Evolutionary conservation across 176 grass and related monocot species (phyloP), one percentile per base, ranked within the genome.

Genomic region (Bromus sterilis): DNA sequence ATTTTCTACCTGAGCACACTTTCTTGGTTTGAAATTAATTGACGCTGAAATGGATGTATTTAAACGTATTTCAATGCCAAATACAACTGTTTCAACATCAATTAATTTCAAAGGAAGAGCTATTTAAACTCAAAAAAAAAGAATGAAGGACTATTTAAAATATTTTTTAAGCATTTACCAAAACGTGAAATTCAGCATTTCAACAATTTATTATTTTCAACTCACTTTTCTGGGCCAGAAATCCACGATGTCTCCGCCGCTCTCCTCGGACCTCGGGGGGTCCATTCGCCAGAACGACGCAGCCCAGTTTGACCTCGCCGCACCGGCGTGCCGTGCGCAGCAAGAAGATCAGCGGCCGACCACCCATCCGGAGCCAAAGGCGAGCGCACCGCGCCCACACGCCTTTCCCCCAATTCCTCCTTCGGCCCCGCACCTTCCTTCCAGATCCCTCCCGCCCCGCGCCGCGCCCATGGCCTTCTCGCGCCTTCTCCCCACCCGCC

Each of bases 281-380:
- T 57, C 55, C 55, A 57, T 24, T n/a, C 20, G n/a, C 55, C 23
- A 57, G n/a, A 11, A 57, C 55, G n/a, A 9, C 55, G 29, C 7
- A 41, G 76, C 55, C 37, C 61, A 24, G 4, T 33, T 44, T 32
- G 42, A 78, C 86, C 74, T 60, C 26, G 81, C 58, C 35, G 31
- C 75, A 69, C 13, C 80, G 81, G 58, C 48, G 18, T 89, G 87
- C 41, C 82, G 77, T 85, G 87, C 9, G 87, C 87, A 69, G 74
- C 87, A 85, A 89, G 77, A 78, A 39, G 82, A 78, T 78, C 74
- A 21, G 80, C 67, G 53, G 67, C 66, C 82, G 79, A 87, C 86
- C 86, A 77, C 9, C 79, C 34, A 29, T 73, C 70, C 70, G 70
- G 25, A 82, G 32, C 30, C 53, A 9, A 18, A 77, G 71, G 40